phyloP scores from a whole-genome alignment of 192 early-diverging fungal genomes.

The Funneliformis geosporum region DNA sequence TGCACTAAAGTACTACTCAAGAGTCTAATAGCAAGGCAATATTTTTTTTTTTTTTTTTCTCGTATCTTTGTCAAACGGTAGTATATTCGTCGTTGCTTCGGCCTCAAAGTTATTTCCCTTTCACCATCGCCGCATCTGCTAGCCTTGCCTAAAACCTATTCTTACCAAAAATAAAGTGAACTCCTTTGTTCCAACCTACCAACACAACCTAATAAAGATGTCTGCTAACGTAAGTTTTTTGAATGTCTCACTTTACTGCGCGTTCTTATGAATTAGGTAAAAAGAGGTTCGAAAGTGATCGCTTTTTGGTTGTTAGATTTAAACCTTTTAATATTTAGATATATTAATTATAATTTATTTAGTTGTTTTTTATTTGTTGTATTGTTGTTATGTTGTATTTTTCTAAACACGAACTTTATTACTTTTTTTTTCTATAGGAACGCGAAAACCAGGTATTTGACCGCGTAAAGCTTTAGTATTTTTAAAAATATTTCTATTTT shows the following conservation, averaged over 20 bases:
- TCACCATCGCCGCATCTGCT: constrained; percentile 11
- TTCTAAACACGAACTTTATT: not conserved
- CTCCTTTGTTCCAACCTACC: constrained; percentile 7
- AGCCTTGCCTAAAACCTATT: constrained; percentile 10
- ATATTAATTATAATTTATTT: not conserved
- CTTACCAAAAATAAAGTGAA: constrained; percentile 13
- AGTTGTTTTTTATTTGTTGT: not conserved
- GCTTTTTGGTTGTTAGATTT: not conserved
- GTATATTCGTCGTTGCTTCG: constrained; percentile 22
- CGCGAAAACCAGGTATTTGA: constrained; percentile 41
- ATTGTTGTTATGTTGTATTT: not conserved
- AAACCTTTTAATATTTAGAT: not conserved
- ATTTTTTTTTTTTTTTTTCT: constrained; percentile 4
- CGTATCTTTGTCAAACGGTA: constrained; percentile 14
- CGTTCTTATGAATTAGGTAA: not conserved
- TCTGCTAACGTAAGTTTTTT: constrained; percentile 8
- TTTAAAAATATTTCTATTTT: not conserved
- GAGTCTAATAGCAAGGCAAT: not conserved
- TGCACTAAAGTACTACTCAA: not conserved
- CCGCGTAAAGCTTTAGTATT: constrained; percentile 8
- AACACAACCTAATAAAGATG: constrained; percentile 4
- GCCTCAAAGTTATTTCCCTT: not conserved
- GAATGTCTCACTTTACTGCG: not conserved
- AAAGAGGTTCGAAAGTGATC: not conserved
- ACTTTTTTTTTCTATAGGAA: constrained; percentile 26